A percentile compares a stretch with the other conserved stretches of the same genome.
These are phyloP conservation scores for Taphrina wiesneri DNA, from an alignment of 1,139 yeast species.

Conservation along the genomic window DNA sequence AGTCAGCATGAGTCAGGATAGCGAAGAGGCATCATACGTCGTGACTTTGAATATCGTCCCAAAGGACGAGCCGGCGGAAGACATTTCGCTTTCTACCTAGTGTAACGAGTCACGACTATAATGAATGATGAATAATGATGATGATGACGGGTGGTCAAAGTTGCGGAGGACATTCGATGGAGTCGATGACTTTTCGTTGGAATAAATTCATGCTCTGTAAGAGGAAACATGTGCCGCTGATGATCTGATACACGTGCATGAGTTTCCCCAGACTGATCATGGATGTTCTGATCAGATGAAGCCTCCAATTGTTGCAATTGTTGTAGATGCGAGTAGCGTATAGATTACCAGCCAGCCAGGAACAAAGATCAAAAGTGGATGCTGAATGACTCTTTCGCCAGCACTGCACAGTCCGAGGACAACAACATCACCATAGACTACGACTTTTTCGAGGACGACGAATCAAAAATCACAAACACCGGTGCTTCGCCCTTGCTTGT, in stretches of 20 bases:
- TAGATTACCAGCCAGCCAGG: too few relatives aligned
- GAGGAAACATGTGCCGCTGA: neutral
- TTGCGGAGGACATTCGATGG: neutral
- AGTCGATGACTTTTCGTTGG: neutral
- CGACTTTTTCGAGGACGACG: conserved; percentile 4
- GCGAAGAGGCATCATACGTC: conserved; percentile 25
- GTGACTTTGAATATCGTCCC: conserved; percentile 39
- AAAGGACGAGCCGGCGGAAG: conserved; percentile 38
- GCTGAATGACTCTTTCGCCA: too few relatives aligned
- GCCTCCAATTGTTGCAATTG: too few relatives aligned
- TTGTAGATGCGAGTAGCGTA: too few relatives aligned
- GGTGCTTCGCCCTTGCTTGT: too few relatives aligned
- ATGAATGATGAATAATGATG: neutral
- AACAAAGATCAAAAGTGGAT: neutral
- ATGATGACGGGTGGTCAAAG: neutral
- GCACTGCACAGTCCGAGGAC: too few relatives aligned
- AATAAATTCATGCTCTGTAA: neutral
- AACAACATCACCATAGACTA: neutral
- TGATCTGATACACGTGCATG: neutral
- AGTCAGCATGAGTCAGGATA: conserved; percentile 4
- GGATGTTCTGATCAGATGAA: too few relatives aligned
- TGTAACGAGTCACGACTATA: neutral
- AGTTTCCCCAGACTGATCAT: neutral
- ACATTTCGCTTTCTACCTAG: conserved; percentile 8
- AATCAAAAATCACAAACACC: conserved; percentile 3